Evolutionary conservation across 805 yeast genomes (phyloP), one percentile per base, ranked within the genome.

Genomic region (Kazachstania africana): DNA sequence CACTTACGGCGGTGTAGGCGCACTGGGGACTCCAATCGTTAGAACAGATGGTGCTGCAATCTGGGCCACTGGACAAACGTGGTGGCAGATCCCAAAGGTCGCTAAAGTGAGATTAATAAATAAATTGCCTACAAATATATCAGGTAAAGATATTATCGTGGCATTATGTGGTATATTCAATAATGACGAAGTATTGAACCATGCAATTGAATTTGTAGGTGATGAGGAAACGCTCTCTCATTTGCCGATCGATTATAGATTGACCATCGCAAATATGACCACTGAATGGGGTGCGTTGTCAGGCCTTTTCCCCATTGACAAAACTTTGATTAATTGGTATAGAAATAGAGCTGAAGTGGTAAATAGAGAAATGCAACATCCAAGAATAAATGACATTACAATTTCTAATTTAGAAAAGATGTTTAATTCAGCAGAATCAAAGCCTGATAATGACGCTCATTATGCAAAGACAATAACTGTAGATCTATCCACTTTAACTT

Each of bases 1-100:
- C 57, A 91, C 95, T 23, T 91, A 91, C 53, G 98, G 99, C 44
- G 99, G 99, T 51, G 66, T 91, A 29, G 97, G 97, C 13, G 66
- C 94, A 15, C 63, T 91, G 36, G 99, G 99, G 32, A 93, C 98
- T 3, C 97, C 99, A 8, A 80, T 91, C 34, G 99, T 91, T 35
- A 73, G 99, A 59, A 91, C 99, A 0, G 99, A 91, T 59, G 98
- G 97, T 15, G 99, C 99, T 4, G 75, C 96, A 8, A 88, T 91
- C 43, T 91, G 99, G 99, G 97, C 99, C 9, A 91, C 99, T 0
- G 97, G 97, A 25, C 94, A 85, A 62, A 91, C 98, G 3, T 91
- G 99, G 99, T 91, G 98, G 98, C 98, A 93, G 70, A 83, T 91
- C 34, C 99, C 99, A 3, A 97, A 98, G 1, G 97, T 91, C 16